Base-by-base conservation (phyloP, 768 basidiomycete species). In the Lepiota venenata region DNA sequence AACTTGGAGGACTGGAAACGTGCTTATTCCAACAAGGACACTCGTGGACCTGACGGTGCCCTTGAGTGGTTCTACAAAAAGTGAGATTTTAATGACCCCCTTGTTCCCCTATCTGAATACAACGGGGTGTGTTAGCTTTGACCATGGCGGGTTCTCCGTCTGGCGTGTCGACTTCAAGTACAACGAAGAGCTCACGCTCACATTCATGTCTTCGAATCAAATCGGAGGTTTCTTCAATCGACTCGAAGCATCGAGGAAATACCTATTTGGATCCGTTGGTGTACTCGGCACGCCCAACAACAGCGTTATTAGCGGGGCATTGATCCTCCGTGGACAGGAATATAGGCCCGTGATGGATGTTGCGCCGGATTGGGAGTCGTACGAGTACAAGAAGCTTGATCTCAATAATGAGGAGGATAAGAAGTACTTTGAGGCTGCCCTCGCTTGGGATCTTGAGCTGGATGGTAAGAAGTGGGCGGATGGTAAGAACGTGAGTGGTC, bases 1-100 rank as follows among this genome's bases (percentile, higher is more conserved):
- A 93, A 93, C 76, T 83, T 93, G 53, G 90, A 96, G 71, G 93
- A 98, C 73, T 97, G 93, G 93, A 98, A 98, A 71, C 87, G 92
- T 42, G 88, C 90, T 41, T 99, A 98, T 79, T 97, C 94, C 64
- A 98, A 98, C 87, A 86, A 88, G 70, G 94, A 98, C n/a, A 98
- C 95, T 37, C 85, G 90, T 51, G 92, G 90, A 36, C 61, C 88
- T 15, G 84, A 71, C 41, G 94, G 91, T 58, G 71, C 93, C 47
- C 64, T 99, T 37, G 93, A 97, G 70, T 98, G 96, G 97, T 88
- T 99, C 83, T 95, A 97, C 78, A 69, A 93, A 71, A 86, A 97
- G 92, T 95, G 62, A 53, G 88, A n/a, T n/a, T n/a, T n/a, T n/a
- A n/a, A n/a, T n/a, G n/a, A n/a, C n/a, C n/a, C n/a, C n/a, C n/a